Conservation (phyloP, 2,329 filamentous ascomycete genomes). For the Lojkania enalia region DNA sequence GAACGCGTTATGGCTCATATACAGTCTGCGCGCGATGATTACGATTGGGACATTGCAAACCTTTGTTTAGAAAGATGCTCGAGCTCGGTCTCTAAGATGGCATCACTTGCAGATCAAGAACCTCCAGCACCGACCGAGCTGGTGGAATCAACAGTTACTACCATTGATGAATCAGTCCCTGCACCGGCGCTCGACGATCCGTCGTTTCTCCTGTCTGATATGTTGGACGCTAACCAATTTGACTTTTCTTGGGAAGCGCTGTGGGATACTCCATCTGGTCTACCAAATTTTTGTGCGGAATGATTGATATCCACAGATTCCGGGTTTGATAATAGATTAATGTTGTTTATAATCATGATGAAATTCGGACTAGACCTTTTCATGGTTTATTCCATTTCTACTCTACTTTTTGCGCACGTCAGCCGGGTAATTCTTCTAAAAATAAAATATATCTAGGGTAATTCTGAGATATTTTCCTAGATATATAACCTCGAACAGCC, state of each 20-base stretch:
- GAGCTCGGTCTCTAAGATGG: slow-evolving; percentile 43
- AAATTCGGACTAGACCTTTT: too few species aligned
- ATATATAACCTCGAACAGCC: too few species aligned
- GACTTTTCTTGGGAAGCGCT: slow-evolving; percentile 44
- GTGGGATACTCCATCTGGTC: slow-evolving; percentile 41
- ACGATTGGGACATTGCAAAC: slow-evolving; percentile 60
- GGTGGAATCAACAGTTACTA: slow-evolving; percentile 10
- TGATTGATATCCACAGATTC: too few species aligned
- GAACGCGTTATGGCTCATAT: slow-evolving; percentile 54
- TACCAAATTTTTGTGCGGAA: slow-evolving; percentile 33
- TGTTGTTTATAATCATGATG: too few species aligned
- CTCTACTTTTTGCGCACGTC: too few species aligned
- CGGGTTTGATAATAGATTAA: too few species aligned
- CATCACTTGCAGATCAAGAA: slow-evolving; percentile 27
- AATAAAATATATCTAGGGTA: too few species aligned
- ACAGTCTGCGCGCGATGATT: slow-evolving; percentile 52
- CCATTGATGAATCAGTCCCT: slow-evolving; percentile 1
- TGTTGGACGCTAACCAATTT: slow-evolving; percentile 39
- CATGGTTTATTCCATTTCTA: too few species aligned
- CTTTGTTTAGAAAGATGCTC: slow-evolving; percentile 55
- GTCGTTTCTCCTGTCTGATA: slow-evolving; percentile 33
- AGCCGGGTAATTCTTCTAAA: too few species aligned
- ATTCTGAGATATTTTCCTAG: too few species aligned
- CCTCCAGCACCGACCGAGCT: slow-evolving; percentile 18
- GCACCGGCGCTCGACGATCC: slow-evolving; percentile 33